These are phyloP conservation scores for Tarenaya hassleriana DNA, from an alignment of 345 rosid species.

Conservation along the genomic window DNA sequence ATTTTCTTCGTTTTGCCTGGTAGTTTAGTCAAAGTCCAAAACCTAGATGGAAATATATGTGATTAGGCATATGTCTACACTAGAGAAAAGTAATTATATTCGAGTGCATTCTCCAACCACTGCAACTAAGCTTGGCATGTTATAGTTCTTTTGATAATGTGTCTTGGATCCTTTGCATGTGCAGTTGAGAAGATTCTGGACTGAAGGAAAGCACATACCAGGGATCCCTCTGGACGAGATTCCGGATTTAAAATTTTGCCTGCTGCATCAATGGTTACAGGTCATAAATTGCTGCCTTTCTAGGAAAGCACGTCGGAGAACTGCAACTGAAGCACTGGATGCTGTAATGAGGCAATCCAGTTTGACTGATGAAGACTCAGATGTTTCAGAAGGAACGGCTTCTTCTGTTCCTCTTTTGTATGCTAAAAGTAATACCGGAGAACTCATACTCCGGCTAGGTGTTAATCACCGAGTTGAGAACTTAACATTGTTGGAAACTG, in stretches of 20 bases:
- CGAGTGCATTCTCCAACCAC: too few species aligned
- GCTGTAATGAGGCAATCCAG: constrained; percentile 51
- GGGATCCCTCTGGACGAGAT: constrained; percentile 63
- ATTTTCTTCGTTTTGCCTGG: too few species aligned
- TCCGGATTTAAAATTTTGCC: constrained; percentile 86
- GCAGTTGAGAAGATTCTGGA: constrained; percentile 85
- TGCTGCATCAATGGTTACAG: constrained; percentile 76
- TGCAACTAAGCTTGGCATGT: too few species aligned
- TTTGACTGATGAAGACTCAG: constrained; percentile 37
- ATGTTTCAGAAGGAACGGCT: constrained; percentile 21
- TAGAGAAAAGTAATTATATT: too few species aligned
- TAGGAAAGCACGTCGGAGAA: constrained; percentile 52
- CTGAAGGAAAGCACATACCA: constrained; percentile 64
- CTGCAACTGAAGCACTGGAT: constrained; percentile 68
- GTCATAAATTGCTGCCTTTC: constrained; percentile 88
- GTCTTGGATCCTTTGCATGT: constrained; percentile 20
- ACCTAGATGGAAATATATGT: too few species aligned
- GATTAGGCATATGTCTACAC: too few species aligned
- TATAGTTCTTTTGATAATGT: constrained; percentile 13
- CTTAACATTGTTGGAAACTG: constrained; percentile 84
- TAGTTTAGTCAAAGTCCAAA: too few species aligned
- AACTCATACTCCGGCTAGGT: constrained; percentile 74
- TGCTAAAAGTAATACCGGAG: constrained; percentile 59
- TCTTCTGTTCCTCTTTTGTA: constrained; percentile 41
- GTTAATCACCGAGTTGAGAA: constrained; percentile 41